These are phyloP conservation scores for Aureobasidium namibiae DNA, from an alignment of 2,329 filamentous ascomycete species.

Conservation along the genomic window DNA sequence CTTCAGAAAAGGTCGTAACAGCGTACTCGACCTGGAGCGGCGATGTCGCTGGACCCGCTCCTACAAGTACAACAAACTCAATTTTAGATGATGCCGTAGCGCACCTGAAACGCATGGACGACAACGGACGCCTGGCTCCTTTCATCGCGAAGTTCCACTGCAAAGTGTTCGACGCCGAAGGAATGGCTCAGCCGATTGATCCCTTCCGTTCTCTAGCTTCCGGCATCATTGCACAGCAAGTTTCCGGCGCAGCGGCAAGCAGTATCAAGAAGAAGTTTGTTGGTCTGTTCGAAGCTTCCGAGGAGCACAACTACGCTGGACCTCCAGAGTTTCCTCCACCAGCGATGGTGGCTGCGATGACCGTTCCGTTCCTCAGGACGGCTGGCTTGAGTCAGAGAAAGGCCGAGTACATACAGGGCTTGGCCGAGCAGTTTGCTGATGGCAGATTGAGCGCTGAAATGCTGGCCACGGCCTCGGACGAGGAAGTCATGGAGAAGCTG, in stretches of 20 bases:
- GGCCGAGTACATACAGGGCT: constrained; percentile 84
- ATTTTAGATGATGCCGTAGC: constrained; percentile 67
- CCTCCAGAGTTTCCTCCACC: constrained; percentile 61
- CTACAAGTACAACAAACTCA: constrained; percentile 53
- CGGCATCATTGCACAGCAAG: constrained; percentile 93
- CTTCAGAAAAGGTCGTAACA: constrained; percentile 55
- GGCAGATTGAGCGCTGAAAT: constrained; percentile 70
- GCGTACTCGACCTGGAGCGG: constrained; percentile 33
- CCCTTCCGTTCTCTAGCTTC: constrained; percentile 77
- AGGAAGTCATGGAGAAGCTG: constrained; percentile 73
- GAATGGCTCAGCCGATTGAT: constrained; percentile 76
- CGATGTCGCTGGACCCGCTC: constrained; percentile 28
- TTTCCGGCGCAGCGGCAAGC: constrained; percentile 82
- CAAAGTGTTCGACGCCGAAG: constrained; percentile 69
- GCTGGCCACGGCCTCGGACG: constrained; percentile 71
- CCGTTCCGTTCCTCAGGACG: constrained; percentile 63
- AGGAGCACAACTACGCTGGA: constrained; percentile 21
- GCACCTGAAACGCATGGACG: constrained; percentile 66
- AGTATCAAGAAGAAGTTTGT: constrained; percentile 85
- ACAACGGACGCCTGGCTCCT: constrained; percentile 52
- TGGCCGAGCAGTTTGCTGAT: constrained; percentile 69
- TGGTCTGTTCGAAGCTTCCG: constrained; percentile 51
- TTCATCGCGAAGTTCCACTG: constrained; percentile 71
- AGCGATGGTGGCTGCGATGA: constrained; percentile 55
- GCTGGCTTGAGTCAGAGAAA: constrained; percentile 90